Conservation (phyloP, 2,329 filamentous ascomycete genomes). For the Diplodia sapinea region DNA sequence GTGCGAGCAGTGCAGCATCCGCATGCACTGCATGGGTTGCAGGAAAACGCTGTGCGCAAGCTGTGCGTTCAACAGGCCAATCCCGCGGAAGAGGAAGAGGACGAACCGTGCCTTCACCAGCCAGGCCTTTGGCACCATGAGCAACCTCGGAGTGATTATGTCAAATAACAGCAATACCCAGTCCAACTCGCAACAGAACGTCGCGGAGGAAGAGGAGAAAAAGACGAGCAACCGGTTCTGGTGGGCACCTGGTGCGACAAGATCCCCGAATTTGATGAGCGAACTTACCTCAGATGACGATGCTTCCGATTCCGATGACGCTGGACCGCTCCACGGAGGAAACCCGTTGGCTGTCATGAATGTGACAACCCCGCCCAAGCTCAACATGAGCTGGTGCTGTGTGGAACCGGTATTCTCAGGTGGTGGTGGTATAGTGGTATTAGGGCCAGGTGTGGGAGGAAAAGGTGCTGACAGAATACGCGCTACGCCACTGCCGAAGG, state of each 20-base stretch:
- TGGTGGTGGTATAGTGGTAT: conserved; percentile 63
- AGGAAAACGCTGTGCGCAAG: conserved; percentile 65
- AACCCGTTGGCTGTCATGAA: conserved; percentile 36
- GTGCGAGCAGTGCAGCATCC: conserved; percentile 65
- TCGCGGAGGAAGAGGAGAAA: conserved; percentile 10
- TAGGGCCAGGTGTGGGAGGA: conserved; percentile 54
- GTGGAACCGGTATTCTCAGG: conserved; percentile 65
- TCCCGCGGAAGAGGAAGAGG: conserved; percentile 52
- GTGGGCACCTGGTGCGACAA: conserved; percentile 63
- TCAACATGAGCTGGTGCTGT: conserved; percentile 66
- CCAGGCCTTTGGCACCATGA: conserved; percentile 44
- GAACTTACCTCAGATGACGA: conserved; percentile 53
- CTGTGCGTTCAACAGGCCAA: conserved; percentile 62
- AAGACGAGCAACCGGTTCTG: conserved; percentile 54
- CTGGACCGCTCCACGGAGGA: conserved; percentile 33
- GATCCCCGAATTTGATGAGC: conserved; percentile 65
- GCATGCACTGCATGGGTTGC: conserved; percentile 67
- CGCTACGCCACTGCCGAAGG: conserved; percentile 62
- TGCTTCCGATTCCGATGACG: conserved; percentile 46
- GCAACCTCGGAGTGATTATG: conserved; percentile 31
- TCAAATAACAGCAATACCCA: neutral
- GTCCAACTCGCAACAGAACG: conserved; percentile 2
- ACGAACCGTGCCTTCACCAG: conserved; percentile 46
- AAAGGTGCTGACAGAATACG: conserved; percentile 62
- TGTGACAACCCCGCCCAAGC: conserved; percentile 47